A percentile compares a stretch with the other conserved stretches of the same genome.
Conservation (phyloP, 2,329 filamentous ascomycete genomes). For the Fusarium transvaalense region DNA sequence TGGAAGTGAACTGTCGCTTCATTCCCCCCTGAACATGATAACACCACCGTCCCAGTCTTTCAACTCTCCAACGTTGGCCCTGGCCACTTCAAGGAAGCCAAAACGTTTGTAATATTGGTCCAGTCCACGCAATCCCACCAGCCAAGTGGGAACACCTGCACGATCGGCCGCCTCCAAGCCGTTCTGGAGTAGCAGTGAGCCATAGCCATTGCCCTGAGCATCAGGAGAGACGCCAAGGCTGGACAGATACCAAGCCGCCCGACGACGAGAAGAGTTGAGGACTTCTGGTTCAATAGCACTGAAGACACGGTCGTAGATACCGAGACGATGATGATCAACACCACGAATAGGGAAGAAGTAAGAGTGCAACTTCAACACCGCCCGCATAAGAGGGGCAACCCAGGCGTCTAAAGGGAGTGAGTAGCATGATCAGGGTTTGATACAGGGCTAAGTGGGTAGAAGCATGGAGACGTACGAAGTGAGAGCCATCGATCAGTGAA, state of each 20-base stretch:
- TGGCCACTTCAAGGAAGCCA: conserved; percentile 53
- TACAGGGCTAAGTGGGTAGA: not conserved
- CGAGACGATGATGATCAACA: conserved; percentile 37
- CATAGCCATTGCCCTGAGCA: conserved; percentile 51
- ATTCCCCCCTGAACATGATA: conserved; percentile 55
- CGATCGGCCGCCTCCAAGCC: conserved; percentile 49
- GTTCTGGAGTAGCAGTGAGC: conserved; percentile 49
- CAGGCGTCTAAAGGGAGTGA: conserved; percentile 46
- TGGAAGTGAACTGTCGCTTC: not conserved
- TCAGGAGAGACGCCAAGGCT: conserved; percentile 51
- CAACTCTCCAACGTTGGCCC: conserved; percentile 54
- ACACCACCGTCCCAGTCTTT: conserved; percentile 53
- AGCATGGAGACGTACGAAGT: conserved; percentile 46
- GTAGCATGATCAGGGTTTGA: not conserved
- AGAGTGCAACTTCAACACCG: conserved; percentile 44
- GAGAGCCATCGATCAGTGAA: conserved; percentile 51
- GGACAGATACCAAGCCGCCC: conserved; percentile 54
- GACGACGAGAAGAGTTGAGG: conserved; percentile 48
- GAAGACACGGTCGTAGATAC: conserved; percentile 48
- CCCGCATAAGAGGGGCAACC: conserved; percentile 48
- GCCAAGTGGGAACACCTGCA: conserved; percentile 50
- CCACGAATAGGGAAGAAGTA: conserved; percentile 45
- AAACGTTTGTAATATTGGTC: conserved; percentile 52
- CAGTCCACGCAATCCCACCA: conserved; percentile 51
- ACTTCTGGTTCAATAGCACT: conserved; percentile 43